Conservation (phyloP, 2,329 filamentous ascomycete species). For the Ceratocystis colombiana region DNA sequence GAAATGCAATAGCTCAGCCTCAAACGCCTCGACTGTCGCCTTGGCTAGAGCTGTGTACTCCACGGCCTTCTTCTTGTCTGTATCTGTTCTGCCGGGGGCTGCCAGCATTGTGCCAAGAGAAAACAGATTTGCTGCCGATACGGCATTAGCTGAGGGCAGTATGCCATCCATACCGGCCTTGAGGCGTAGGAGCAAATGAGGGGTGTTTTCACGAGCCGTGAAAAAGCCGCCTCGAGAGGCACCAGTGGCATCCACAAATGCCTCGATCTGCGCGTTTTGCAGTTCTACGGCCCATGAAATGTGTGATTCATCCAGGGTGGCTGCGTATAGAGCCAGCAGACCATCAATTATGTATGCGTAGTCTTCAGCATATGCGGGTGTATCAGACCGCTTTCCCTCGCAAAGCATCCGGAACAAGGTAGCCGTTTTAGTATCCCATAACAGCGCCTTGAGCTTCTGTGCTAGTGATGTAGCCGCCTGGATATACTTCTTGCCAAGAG, state of each 20-base stretch:
- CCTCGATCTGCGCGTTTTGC: constrained; percentile 48
- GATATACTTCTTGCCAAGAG: constrained; percentile 51
- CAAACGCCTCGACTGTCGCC: constrained; percentile 73
- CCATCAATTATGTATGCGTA: constrained; percentile 83
- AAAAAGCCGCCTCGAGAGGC: constrained; percentile 56
- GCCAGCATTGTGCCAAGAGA: constrained; percentile 61
- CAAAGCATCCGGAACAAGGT: constrained; percentile 66
- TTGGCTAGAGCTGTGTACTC: constrained; percentile 54
- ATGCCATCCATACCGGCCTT: constrained; percentile 95
- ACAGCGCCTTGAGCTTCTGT: constrained; percentile 57
- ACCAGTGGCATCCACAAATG: constrained; percentile 59
- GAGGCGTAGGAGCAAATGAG: constrained; percentile 68
- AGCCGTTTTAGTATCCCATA: constrained; percentile 57
- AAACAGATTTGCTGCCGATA: constrained; percentile 80
- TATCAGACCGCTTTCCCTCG: constrained; percentile 44
- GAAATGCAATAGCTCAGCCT: constrained; percentile 83
- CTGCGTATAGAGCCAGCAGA: constrained; percentile 72
- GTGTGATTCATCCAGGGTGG: constrained; percentile 65
- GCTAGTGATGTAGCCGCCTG: constrained; percentile 57
- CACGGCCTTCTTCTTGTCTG: constrained; percentile 10
- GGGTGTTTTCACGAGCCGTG: constrained; percentile 51
- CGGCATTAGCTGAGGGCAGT: constrained; percentile 79
- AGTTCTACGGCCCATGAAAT: constrained; percentile 72
- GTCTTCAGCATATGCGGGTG: constrained; percentile 75
- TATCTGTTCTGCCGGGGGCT: constrained; percentile 38